Conservation (phyloP, 257 asterid species). For the Scutellaria baicalensis region DNA sequence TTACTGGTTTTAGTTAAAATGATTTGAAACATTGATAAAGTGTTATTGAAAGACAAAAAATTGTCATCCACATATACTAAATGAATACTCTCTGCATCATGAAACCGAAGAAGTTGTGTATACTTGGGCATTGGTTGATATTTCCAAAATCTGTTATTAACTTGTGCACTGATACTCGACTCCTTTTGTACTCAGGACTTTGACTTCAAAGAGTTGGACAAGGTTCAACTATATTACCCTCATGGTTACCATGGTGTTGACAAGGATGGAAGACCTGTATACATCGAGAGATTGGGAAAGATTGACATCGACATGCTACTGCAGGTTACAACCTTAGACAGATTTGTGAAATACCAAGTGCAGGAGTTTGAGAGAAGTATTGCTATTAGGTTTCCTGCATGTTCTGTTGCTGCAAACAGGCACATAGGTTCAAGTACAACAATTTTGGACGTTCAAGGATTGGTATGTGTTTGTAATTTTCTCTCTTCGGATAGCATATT, state of each 20-base stretch:
- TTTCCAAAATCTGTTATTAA: background rate
- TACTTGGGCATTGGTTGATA: background rate
- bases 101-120: background rate
- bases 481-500: background rate
- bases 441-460: conserved; percentile 48
- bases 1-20: background rate
- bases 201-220: conserved; percentile 35
- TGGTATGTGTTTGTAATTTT: conserved; percentile 24
- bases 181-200: conserved; percentile 30
- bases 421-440: conserved; percentile 42
- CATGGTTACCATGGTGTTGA: conserved; percentile 53
- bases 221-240: conserved; percentile 39
- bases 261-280: conserved; percentile 46
- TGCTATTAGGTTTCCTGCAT: conserved; percentile 37
- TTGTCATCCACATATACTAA: background rate
- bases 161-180: background rate
- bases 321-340: conserved; percentile 40
- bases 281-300: conserved; percentile 44
- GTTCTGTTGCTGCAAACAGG: conserved; percentile 39
- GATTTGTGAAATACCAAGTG: conserved; percentile 44
- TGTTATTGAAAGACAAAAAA: background rate
- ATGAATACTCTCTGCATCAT: background rate
- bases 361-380: conserved; percentile 44
- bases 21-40: background rate
- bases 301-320: conserved; percentile 34